Evolutionary conservation across 208 protist species (phyloP).

Genomic region (Blechomonas ayalai): DNA sequence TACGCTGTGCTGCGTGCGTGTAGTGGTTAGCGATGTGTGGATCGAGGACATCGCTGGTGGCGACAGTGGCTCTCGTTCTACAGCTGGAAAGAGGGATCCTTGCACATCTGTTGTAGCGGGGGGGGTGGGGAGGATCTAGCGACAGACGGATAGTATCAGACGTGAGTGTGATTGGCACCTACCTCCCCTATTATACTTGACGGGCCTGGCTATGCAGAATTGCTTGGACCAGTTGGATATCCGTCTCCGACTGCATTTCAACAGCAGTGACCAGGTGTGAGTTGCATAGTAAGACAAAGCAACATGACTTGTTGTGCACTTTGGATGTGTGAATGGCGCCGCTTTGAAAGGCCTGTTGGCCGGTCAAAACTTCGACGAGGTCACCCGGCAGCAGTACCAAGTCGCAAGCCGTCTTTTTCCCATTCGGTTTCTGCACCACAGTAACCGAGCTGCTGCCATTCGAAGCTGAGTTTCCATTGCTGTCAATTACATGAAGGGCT

Average conservation of each 20-base stretch:
- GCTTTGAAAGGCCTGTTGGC: slow-evolving; percentile 34
- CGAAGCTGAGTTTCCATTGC: too few species aligned
- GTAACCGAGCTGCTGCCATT: background rate
- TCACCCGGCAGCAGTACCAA: slow-evolving; percentile 18
- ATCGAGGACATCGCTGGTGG: too few species aligned
- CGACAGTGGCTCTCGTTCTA: too few species aligned
- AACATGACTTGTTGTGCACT: slow-evolving; percentile 36
- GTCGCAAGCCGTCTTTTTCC: slow-evolving; percentile 8
- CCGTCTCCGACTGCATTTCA: slow-evolving; percentile 44
- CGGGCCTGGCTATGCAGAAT: slow-evolving; percentile 9
- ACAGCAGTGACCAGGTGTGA: slow-evolving; percentile 33
- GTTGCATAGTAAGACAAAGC: slow-evolving; percentile 41
- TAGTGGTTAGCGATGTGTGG: too few species aligned
- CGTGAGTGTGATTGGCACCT: background rate
- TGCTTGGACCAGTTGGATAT: slow-evolving; percentile 17
- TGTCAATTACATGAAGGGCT: too few species aligned
- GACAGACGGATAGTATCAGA: too few species aligned
- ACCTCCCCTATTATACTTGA: background rate
- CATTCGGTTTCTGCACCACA: background rate
- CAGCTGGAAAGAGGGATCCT: too few species aligned
- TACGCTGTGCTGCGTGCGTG: too few species aligned
- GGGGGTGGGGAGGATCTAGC: too few species aligned
- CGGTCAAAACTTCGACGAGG: slow-evolving; percentile 31
- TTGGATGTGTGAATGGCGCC: slow-evolving; percentile 35
- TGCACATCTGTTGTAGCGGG: too few species aligned